phyloP scores from a whole-genome alignment of 176 grass and related monocot genomes.

The Avena sativa region DNA sequence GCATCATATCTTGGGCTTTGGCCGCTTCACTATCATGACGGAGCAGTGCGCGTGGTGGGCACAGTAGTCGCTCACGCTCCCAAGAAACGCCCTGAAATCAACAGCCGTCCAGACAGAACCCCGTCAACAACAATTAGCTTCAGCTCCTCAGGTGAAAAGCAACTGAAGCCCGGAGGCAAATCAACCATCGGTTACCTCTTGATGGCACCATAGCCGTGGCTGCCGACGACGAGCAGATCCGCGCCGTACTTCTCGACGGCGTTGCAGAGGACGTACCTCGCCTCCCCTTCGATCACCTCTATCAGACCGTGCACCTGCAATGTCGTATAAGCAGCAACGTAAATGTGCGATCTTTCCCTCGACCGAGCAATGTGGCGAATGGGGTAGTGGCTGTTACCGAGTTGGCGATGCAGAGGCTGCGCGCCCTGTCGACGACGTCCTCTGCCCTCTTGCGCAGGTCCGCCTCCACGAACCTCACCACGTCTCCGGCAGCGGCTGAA shows the following conservation, averaged over 20 bases:
- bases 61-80: conserved; percentile 85
- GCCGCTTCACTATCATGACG: conserved; percentile 72
- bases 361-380: neutral
- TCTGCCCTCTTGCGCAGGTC: conserved; percentile 59
- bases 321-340: neutral
- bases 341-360: neutral
- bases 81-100: conserved; percentile 49
- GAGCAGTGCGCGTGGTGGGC: conserved; percentile 64
- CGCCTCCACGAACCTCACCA: conserved; percentile 49
- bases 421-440: conserved; percentile 52
- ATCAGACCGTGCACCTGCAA: conserved; percentile 53
- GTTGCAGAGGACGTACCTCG: conserved; percentile 54
- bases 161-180: too few relatives aligned
- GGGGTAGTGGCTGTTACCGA: conserved; percentile 32
- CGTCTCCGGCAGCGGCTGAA: conserved; percentile 51
- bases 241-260: conserved; percentile 61
- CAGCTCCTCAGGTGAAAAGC: neutral
- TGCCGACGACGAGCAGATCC: conserved; percentile 58
- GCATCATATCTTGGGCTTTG: conserved; percentile 38
- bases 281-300: conserved; percentile 65
- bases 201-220: conserved; percentile 71
- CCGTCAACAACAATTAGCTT: neutral
- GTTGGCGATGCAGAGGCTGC: conserved; percentile 48
- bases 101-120: too few relatives aligned
- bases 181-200: conserved; percentile 26